phyloP scores from a whole-genome alignment of 1,284 basidiomycete genomes.

The Bondarzewia mesenterica region DNA sequence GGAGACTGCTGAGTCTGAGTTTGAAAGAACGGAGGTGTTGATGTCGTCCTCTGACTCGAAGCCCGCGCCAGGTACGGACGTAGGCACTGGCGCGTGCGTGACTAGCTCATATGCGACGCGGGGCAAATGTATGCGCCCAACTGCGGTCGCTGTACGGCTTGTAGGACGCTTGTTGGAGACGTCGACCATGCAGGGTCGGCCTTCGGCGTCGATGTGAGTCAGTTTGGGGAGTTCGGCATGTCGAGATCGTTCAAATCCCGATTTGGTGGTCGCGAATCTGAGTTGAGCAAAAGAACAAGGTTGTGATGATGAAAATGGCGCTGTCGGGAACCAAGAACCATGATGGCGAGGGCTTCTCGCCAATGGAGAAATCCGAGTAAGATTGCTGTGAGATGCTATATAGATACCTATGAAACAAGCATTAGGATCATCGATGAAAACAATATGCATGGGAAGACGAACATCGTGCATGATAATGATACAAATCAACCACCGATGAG shows the following conservation, averaged over 20 bases:
- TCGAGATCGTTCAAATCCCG: neutral
- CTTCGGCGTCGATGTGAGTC: constrained; percentile 66
- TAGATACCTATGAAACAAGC: neutral
- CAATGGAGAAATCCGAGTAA: neutral
- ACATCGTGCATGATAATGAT: constrained; percentile 13
- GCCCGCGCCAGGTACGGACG: neutral
- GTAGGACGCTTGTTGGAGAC: constrained; percentile 62
- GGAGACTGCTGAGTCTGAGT: too few relatives aligned
- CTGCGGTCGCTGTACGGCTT: constrained; percentile 66
- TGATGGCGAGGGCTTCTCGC: neutral
- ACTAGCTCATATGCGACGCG: constrained; percentile 57
- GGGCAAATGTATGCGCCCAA: constrained; percentile 70
- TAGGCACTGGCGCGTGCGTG: constrained; percentile 21
- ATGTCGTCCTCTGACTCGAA: neutral
- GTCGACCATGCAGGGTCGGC: constrained; percentile 76
- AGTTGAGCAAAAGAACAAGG: neutral
- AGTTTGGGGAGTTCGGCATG: constrained; percentile 25
- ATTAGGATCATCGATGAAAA: neutral
- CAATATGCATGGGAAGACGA: constrained; percentile 11
- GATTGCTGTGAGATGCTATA: neutral
- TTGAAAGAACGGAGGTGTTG: too few relatives aligned
- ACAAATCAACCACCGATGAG: constrained; percentile 79
- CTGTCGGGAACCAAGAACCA: neutral
- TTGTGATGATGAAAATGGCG: too few relatives aligned
- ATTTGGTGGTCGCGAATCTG: constrained; percentile 2